Conservation (phyloP, 495 filamentous ascomycete genomes). For the Delitschia confertaspora region DNA sequence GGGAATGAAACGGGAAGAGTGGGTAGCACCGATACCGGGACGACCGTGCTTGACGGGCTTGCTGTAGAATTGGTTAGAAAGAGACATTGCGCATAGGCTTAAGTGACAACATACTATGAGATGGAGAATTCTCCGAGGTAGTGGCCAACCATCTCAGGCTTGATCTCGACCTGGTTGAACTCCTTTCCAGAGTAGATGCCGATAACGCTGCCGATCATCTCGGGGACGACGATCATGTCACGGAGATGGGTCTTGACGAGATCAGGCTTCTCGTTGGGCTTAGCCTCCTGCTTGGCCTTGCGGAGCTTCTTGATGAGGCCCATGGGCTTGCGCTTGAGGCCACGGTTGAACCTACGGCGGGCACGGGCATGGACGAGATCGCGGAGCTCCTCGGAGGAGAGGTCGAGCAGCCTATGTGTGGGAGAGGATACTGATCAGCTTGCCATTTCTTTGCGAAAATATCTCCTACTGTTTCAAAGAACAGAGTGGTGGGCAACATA, state of each 20-base stretch:
- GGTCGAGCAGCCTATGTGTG: slow-evolving; percentile 76
- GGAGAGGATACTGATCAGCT: too few species aligned
- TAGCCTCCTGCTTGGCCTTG: slow-evolving; percentile 99
- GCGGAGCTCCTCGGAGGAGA: slow-evolving; percentile 95
- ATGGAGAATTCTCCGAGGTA: slow-evolving; percentile 99
- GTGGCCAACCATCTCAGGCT: slow-evolving; percentile 99
- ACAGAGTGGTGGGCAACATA: slow-evolving; percentile 42
- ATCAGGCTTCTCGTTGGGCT: slow-evolving; percentile 99
- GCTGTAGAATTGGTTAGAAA: slow-evolving; percentile 48
- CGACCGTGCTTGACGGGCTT: slow-evolving; percentile 99
- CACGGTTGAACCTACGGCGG: slow-evolving; percentile 97
- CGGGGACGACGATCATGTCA: slow-evolving; percentile 98
- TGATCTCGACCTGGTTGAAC: slow-evolving; percentile 99
- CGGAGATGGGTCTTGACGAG: slow-evolving; percentile 98
- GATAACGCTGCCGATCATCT: slow-evolving; percentile 98
- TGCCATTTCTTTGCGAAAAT: not conserved
- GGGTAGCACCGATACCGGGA: slow-evolving; percentile 99
- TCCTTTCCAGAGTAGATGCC: slow-evolving; percentile 99
- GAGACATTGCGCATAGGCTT: not conserved
- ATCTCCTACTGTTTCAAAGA: not conserved
- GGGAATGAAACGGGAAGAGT: slow-evolving; percentile 99
- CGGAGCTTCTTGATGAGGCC: slow-evolving; percentile 99
- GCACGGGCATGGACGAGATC: slow-evolving; percentile 98
- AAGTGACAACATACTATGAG: slow-evolving; percentile 77
- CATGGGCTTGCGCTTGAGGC: slow-evolving; percentile 99